Evolutionary conservation across 2,329 filamentous ascomycete genomes (phyloP).

Genomic region (Claviceps quebecensis): DNA sequence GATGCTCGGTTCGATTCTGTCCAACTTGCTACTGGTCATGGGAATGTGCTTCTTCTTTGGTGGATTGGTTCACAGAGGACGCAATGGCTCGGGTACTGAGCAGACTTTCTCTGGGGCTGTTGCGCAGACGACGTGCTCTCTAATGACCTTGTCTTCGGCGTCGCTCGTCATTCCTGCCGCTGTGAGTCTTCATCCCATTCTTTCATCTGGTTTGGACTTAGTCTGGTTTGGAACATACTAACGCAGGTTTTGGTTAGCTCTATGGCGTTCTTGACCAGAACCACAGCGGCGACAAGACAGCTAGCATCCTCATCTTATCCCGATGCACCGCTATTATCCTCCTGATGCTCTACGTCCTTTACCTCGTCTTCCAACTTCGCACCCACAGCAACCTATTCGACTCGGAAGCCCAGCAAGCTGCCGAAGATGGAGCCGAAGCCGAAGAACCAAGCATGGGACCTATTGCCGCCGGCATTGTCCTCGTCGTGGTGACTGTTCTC

Average conservation of each 20-base stretch:
- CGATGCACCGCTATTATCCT: slow-evolving; percentile 65
- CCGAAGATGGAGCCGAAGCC: slow-evolving; percentile 26
- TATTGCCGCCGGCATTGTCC: slow-evolving; percentile 47
- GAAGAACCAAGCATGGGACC: slow-evolving; percentile 44
- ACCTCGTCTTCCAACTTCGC: slow-evolving; percentile 63
- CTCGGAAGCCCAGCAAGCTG: slow-evolving; percentile 30
- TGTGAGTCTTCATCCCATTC: slow-evolving; percentile 18
- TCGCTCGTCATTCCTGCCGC: slow-evolving; percentile 69
- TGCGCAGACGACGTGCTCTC: slow-evolving; percentile 60
- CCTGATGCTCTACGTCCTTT: slow-evolving; percentile 59
- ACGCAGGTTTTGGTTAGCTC: slow-evolving; percentile 27
- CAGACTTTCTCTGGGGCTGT: slow-evolving; percentile 64
- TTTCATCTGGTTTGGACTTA: neutral
- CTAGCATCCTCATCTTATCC: slow-evolving; percentile 56
- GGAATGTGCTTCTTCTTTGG: slow-evolving; percentile 71
- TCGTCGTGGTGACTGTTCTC: slow-evolving; percentile 55
- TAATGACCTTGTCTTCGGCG: slow-evolving; percentile 64
- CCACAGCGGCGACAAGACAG: slow-evolving; percentile 24
- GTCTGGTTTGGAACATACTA: neutral
- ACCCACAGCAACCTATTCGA: slow-evolving; percentile 65
- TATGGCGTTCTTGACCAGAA: slow-evolving; percentile 47
- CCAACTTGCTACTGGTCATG: slow-evolving; percentile 79
- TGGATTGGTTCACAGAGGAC: slow-evolving; percentile 47
- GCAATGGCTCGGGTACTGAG: slow-evolving; percentile 45
- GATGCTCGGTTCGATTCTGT: slow-evolving; percentile 92